Evolutionary conservation across 2,329 filamentous ascomycete genomes (phyloP).

Genomic region (Beauveria medogensis): DNA sequence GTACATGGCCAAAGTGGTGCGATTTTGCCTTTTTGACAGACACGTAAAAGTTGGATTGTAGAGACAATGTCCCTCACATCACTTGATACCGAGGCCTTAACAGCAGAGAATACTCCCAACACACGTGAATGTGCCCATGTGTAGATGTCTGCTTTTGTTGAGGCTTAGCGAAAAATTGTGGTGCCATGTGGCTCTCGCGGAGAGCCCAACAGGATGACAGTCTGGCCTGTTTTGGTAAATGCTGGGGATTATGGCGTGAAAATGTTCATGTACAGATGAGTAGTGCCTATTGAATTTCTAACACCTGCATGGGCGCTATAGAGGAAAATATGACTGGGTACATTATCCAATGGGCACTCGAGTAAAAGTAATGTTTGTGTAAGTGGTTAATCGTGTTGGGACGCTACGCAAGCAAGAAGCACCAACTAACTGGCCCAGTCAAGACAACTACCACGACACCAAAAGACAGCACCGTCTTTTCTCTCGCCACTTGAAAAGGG

Average conservation of each 20-base stretch:
- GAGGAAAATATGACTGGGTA: not conserved
- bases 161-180: not conserved
- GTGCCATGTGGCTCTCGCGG: not conserved
- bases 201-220: conserved; percentile 61
- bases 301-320: too few species aligned
- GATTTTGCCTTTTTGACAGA: not conserved
- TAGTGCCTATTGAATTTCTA: not conserved
- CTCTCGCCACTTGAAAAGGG: not conserved
- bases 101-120: not conserved
- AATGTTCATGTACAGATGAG: not conserved
- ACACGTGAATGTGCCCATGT: not conserved
- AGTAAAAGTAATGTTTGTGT: not conserved
- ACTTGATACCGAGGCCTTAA: not conserved
- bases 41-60: not conserved
- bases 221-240: conserved; percentile 58
- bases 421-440: not conserved
- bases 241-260: conserved; percentile 23
- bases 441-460: not conserved
- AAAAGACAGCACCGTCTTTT: not conserved
- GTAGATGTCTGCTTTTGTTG: not conserved
- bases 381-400: not conserved
- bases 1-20: not conserved
- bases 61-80: not conserved
- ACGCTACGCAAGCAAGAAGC: not conserved
- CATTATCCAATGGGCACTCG: not conserved